phyloP scores from a whole-genome alignment of 2,329 filamentous ascomycete genomes.

The Sporothrix globosa region DNA sequence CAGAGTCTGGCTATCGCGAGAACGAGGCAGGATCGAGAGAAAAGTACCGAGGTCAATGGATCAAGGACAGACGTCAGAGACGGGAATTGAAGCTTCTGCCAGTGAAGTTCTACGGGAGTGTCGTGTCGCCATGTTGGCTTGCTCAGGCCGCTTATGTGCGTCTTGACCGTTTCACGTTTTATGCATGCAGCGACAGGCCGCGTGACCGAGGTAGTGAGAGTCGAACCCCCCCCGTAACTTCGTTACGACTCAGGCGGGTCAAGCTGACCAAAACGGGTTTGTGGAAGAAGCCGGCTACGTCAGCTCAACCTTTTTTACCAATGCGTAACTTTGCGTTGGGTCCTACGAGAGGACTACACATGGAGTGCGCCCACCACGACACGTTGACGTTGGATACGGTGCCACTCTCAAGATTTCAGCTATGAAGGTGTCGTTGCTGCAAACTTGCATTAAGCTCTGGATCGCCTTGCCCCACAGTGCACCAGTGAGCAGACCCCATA shows the following conservation, averaged over 20 bases:
- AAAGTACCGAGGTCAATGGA: background rate
- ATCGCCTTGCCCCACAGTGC: background rate
- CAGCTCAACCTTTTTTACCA: background rate
- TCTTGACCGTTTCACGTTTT: background rate
- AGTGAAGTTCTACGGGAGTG: too few relatives aligned
- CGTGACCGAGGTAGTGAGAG: background rate
- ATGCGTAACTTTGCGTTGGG: too few relatives aligned
- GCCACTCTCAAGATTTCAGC: background rate
- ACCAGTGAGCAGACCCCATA: too few relatives aligned
- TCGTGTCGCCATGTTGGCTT: background rate
- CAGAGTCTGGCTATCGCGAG: background rate
- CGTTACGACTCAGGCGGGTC: background rate
- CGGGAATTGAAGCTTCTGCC: too few relatives aligned
- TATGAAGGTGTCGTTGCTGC: background rate
- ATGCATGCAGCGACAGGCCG: background rate
- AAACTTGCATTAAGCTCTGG: background rate
- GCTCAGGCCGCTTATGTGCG: conserved; percentile 10
- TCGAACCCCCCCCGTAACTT: background rate
- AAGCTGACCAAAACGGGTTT: background rate
- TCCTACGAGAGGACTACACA: too few relatives aligned
- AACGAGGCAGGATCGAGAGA: background rate
- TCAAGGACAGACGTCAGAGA: too few relatives aligned
- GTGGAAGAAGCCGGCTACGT: background rate
- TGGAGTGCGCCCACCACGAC: background rate
- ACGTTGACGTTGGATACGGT: background rate